Conservation (phyloP, 257 asterid species). For the Gentiana dahurica region DNA sequence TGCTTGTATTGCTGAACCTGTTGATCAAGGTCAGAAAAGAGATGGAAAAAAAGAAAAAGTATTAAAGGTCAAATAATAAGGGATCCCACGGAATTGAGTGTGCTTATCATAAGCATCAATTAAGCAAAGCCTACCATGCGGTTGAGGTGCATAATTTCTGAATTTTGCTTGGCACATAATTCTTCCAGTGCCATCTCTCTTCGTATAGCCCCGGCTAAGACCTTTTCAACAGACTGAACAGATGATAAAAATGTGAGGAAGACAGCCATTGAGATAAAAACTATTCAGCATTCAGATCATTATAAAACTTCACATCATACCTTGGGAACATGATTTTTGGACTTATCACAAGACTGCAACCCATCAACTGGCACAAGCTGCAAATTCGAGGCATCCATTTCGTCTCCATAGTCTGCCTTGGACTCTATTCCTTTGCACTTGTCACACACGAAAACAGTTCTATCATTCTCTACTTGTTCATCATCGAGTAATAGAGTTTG, state of each 20-base stretch:
- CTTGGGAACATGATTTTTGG: slow-evolving; percentile 67
- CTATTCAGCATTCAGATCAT: slow-evolving; percentile 10
- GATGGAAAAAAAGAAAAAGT: background rate
- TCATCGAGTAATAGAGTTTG: slow-evolving; percentile 45
- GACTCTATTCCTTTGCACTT: slow-evolving; percentile 48
- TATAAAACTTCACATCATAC: slow-evolving; percentile 34
- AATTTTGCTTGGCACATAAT: slow-evolving; percentile 60
- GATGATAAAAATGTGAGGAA: slow-evolving; percentile 15
- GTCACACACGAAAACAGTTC: slow-evolving; percentile 34
- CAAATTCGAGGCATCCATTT: slow-evolving; percentile 45
- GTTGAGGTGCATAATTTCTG: slow-evolving; percentile 81
- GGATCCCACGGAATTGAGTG: slow-evolving; percentile 1
- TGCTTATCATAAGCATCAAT: background rate
- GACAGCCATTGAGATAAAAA: slow-evolving; percentile 12
- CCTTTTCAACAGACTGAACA: slow-evolving; percentile 89
- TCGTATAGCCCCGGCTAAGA: slow-evolving; percentile 93
- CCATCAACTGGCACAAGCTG: slow-evolving; percentile 73
- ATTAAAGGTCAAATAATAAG: slow-evolving; percentile 3
- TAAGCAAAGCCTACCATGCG: slow-evolving; percentile 55
- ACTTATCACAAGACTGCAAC: slow-evolving; percentile 34
- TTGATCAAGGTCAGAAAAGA: slow-evolving; percentile 9
- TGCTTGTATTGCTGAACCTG: slow-evolving; percentile 97
- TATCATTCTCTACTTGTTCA: slow-evolving; percentile 22
- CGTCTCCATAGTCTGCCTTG: slow-evolving; percentile 25
- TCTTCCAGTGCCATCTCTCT: slow-evolving; percentile 99